phyloP scores from a whole-genome alignment of 2,329 filamentous ascomycete species.

The Aspergillus alliaceus region DNA sequence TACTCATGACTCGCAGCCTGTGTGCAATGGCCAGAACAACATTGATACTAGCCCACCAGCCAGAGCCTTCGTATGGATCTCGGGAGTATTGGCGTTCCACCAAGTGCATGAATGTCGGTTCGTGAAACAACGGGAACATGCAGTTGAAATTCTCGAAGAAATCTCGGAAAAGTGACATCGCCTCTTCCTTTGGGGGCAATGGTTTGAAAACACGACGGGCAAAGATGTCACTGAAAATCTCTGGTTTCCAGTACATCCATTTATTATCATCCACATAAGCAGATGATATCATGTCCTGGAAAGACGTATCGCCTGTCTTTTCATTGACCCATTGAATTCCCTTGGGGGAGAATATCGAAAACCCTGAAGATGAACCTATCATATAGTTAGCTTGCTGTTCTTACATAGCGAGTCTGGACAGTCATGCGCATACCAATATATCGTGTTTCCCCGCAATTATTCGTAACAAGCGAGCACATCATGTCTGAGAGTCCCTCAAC shows the following conservation, averaged over 20 bases:
- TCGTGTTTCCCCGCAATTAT: constrained; percentile 88
- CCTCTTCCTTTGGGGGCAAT: constrained; percentile 82
- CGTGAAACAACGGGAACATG: constrained; percentile 96
- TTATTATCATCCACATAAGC: constrained; percentile 92
- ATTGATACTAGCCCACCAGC: constrained; percentile 98
- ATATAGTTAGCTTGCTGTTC: constrained; percentile 8
- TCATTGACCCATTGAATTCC: constrained; percentile 98
- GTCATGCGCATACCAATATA: constrained; percentile 73
- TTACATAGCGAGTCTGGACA: not conserved
- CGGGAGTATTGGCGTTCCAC: constrained; percentile 91
- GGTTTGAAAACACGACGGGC: constrained; percentile 78
- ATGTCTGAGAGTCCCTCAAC: constrained; percentile 91
- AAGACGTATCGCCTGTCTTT: constrained; percentile 93
- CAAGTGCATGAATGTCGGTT: constrained; percentile 97
- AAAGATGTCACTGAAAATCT: constrained; percentile 92
- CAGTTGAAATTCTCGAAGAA: constrained; percentile 99
- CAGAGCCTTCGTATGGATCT: constrained; percentile 90
- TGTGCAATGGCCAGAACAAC: constrained; percentile 91
- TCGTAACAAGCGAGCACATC: constrained; percentile 98
- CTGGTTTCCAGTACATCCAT: constrained; percentile 97
- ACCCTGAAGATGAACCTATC: constrained; percentile 88
- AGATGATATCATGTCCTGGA: constrained; percentile 90
- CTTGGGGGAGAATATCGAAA: constrained; percentile 97
- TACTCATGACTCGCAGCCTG: constrained; percentile 90
- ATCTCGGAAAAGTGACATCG: constrained; percentile 82